Conservation (phyloP, 768 basidiomycete genomes). For the Scleroderma bovista region DNA sequence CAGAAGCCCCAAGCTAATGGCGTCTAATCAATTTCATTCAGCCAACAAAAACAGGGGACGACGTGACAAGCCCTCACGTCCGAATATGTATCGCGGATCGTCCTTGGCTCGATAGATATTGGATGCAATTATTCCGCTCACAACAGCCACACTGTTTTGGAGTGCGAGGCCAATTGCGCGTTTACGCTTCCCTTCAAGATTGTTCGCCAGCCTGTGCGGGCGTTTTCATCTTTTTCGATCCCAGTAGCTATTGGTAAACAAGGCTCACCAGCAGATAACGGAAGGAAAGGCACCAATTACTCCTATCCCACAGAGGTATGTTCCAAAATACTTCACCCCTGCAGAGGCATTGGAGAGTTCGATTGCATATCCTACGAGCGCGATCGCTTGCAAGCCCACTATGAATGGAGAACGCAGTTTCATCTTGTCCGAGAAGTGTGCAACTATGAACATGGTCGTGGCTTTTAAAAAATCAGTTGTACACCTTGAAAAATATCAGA, state of each 20-base stretch:
- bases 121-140: conserved; percentile 54
- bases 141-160: conserved; percentile 63
- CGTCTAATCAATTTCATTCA: conserved; percentile 57
- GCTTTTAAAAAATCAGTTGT: conserved; percentile 30
- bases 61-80: conserved; percentile 38
- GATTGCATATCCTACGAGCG: conserved; percentile 52
- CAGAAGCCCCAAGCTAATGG: conserved; percentile 38
- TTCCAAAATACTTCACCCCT: conserved; percentile 68
- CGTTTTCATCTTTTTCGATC: neutral
- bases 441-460: conserved; percentile 43
- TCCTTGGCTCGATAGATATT: conserved; percentile 58
- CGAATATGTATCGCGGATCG: conserved; percentile 52
- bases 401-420: conserved; percentile 57
- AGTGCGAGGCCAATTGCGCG: conserved; percentile 59
- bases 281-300: conserved; percentile 54
- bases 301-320: conserved; percentile 57
- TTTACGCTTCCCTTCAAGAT: conserved; percentile 50
- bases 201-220: conserved; percentile 5
- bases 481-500: conserved; percentile 21
- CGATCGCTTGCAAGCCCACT: conserved; percentile 41
- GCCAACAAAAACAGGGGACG: conserved; percentile 17
- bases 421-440: conserved; percentile 51
- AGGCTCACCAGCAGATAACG: conserved; percentile 48
- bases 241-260: neutral
- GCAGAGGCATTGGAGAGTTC: conserved; percentile 47